Conservation (phyloP, 495 filamentous ascomycete species). For the Aspergillus heteromorphus region DNA sequence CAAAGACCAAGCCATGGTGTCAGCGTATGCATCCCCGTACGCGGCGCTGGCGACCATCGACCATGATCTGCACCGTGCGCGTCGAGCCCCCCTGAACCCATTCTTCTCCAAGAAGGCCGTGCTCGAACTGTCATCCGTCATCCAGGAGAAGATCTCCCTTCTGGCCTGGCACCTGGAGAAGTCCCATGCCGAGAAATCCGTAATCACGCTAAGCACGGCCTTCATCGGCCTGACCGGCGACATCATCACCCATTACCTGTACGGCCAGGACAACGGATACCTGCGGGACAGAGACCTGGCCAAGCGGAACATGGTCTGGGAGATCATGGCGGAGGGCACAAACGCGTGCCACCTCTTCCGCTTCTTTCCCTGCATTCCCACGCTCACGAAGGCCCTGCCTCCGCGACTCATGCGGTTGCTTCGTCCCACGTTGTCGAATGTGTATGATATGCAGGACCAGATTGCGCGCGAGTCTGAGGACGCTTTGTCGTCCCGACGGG, state of each 20-base stretch:
- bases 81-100: conserved; percentile 18
- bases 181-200: conserved; percentile 12
- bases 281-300: conserved; percentile 6
- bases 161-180: conserved; percentile 26
- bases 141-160: not conserved
- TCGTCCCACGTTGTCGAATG: not conserved
- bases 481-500: not conserved
- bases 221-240: conserved; percentile 36
- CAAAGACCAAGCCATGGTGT: conserved; percentile 12
- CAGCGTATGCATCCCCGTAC: conserved; percentile 8
- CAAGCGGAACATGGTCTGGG: not conserved
- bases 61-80: conserved; percentile 20
- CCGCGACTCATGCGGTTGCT: not conserved
- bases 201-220: conserved; percentile 28
- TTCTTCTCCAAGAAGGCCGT: conserved; percentile 21
- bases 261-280: conserved; percentile 31
- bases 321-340: not conserved
- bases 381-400: not conserved
- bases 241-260: conserved; percentile 40
- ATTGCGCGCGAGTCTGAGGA: not conserved
- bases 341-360: not conserved
- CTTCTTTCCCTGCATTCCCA: not conserved
- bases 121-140: not conserved
- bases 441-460: not conserved
- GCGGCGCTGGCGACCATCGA: conserved; percentile 15